These are phyloP conservation scores for Talaromyces sp. DNA, from an alignment of 2,329 filamentous ascomycete genomes.

Conservation along the genomic window DNA sequence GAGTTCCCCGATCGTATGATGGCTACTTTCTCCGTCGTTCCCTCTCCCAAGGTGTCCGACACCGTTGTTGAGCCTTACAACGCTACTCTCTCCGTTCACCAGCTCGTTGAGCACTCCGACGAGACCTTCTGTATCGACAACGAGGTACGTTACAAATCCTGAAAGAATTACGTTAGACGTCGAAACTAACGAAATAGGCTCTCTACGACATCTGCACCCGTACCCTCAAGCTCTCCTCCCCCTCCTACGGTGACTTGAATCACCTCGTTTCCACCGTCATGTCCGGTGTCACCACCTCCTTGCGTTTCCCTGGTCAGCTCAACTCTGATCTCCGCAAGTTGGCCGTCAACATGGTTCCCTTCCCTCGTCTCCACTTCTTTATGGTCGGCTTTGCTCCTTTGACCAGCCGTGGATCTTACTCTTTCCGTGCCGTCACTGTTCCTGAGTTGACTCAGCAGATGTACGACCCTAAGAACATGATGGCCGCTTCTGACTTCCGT, in stretches of 20 bases:
- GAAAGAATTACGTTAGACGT: too few species aligned
- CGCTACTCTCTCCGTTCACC: slow-evolving; percentile 96
- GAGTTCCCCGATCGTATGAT: slow-evolving; percentile 99
- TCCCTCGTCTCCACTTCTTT: slow-evolving; percentile 99
- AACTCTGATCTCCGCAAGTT: slow-evolving; percentile 99
- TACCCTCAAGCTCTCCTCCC: slow-evolving; percentile 97
- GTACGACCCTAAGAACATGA: slow-evolving; percentile 99
- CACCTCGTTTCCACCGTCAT: slow-evolving; percentile 99
- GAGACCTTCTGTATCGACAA: slow-evolving; percentile 99
- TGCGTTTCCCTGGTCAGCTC: slow-evolving; percentile 98
- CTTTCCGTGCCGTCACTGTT: slow-evolving; percentile 96
- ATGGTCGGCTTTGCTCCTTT: slow-evolving; percentile 99
- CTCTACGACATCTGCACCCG: slow-evolving; percentile 99
- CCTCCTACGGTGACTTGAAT: slow-evolving; percentile 98
- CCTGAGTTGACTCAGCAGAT: slow-evolving; percentile 99
- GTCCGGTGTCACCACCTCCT: slow-evolving; percentile 97
- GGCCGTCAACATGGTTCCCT: slow-evolving; percentile 99
- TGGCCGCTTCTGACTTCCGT: slow-evolving; percentile 99
- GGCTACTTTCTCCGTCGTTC: slow-evolving; percentile 98
- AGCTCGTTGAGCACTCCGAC: slow-evolving; percentile 99
- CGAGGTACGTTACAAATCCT: slow-evolving; percentile 59
- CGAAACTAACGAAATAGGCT: slow-evolving; percentile 53
- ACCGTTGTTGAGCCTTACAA: slow-evolving; percentile 99
- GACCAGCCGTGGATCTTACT: slow-evolving; percentile 86
- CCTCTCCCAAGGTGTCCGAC: slow-evolving; percentile 98